A percentile compares a stretch with the other conserved stretches of the same genome.
phyloP scores from a whole-genome alignment of 495 filamentous ascomycete species.

The Amphirosellinia nigrospora region DNA sequence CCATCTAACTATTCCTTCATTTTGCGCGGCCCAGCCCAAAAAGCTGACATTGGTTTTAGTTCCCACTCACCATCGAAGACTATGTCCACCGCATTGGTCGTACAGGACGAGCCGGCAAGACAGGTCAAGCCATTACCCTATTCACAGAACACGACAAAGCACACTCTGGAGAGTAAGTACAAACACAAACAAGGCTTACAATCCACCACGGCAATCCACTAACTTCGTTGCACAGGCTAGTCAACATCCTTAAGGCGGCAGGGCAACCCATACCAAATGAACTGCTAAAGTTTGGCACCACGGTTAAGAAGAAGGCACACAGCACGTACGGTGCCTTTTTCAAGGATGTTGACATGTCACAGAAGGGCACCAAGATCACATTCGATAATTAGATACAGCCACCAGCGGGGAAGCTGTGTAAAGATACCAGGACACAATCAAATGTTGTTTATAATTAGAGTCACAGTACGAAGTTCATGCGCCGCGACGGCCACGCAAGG shows the following conservation, averaged over 20 bases:
- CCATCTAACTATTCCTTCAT: constrained; percentile 19
- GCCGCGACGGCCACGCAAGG: constrained; percentile 41
- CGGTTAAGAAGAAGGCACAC: constrained; percentile 97
- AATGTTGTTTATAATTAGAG: constrained; percentile 5
- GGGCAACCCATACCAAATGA: constrained; percentile 88
- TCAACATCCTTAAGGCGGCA: constrained; percentile 90
- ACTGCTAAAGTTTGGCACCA: constrained; percentile 92
- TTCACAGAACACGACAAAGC: constrained; percentile 95
- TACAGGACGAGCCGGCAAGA: constrained; percentile 90
- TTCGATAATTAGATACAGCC: constrained; percentile 70
- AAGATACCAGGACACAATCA: background rate
- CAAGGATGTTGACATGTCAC: constrained; percentile 78
- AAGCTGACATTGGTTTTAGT: constrained; percentile 41
- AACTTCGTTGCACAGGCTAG: constrained; percentile 54
- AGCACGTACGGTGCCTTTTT: constrained; percentile 91
- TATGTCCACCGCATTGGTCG: constrained; percentile 97
- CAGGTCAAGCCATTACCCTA: constrained; percentile 87
- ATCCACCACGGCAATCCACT: constrained; percentile 14
- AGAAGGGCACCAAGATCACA: constrained; percentile 88
- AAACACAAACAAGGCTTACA: background rate
- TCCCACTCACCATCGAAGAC: constrained; percentile 78
- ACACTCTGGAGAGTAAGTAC: constrained; percentile 80
- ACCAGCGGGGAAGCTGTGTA: constrained; percentile 14
- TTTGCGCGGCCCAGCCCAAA: background rate
- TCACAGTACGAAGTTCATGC: constrained; percentile 11